These are phyloP conservation scores for Stachybotrys chartarum DNA, from an alignment of 2,329 filamentous ascomycete species.

Conservation along the genomic window DNA sequence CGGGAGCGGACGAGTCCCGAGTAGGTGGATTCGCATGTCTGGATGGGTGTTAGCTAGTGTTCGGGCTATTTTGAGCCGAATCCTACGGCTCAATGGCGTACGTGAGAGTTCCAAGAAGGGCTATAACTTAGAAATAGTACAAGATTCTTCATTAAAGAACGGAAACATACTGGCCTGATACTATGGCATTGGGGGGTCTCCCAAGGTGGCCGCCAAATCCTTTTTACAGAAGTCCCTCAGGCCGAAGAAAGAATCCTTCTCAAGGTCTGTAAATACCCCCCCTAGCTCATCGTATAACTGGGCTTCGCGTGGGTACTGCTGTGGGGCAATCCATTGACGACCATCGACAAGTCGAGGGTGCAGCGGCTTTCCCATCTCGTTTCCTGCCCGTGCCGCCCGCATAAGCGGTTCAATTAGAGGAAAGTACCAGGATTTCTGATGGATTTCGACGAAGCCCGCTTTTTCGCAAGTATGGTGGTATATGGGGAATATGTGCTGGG, in stretches of 20 bases:
- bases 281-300: slow-evolving; percentile 6
- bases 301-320: slow-evolving; percentile 2
- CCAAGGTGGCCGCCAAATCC: not conserved
- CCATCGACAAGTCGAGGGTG: slow-evolving; percentile 7
- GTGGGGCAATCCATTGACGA: slow-evolving; percentile 7
- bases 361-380: slow-evolving; percentile 4
- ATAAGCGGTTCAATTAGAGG: slow-evolving; percentile 8
- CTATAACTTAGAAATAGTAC: too few species aligned
- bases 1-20: too few species aligned
- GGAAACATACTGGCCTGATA: not conserved
- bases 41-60: too few species aligned
- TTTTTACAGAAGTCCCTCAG: not conserved
- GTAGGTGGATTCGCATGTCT: too few species aligned
- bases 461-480: slow-evolving; percentile 18
- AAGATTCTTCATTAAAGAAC: not conserved
- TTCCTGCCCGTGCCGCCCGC: not conserved
- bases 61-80: too few species aligned
- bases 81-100: too few species aligned
- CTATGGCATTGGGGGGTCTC: not conserved
- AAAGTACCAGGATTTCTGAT: slow-evolving; percentile 12
- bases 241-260: not conserved
- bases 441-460: slow-evolving; percentile 10
- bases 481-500: slow-evolving; percentile 12
- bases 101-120: too few species aligned
- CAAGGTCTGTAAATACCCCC: slow-evolving; percentile 5